Evolutionary conservation across 129 eudicot genomes (phyloP).

Genomic region (Sambucus nigra): DNA sequence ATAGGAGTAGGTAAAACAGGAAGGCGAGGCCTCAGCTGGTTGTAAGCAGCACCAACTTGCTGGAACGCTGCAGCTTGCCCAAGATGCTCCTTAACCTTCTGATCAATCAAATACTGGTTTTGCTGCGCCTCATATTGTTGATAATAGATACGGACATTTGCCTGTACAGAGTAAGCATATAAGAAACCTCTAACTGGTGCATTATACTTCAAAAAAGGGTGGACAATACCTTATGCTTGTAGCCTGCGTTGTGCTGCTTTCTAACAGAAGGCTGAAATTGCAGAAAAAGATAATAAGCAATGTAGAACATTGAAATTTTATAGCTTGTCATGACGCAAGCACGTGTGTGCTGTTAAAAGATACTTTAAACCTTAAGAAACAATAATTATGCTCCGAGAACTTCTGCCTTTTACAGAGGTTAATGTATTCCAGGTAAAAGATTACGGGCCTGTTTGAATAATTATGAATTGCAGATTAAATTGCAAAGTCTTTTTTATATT

Average conservation of each 20-base stretch:
- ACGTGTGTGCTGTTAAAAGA: too few relatives aligned
- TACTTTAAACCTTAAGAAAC: too few relatives aligned
- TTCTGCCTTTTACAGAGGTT: too few relatives aligned
- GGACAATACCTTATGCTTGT: not conserved
- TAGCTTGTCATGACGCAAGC: too few relatives aligned
- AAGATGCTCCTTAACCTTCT: constrained; percentile 86
- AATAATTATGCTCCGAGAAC: too few relatives aligned
- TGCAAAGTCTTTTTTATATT: too few relatives aligned
- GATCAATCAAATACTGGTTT: constrained; percentile 81
- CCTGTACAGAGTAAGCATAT: constrained; percentile 27
- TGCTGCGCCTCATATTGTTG: constrained; percentile 87
- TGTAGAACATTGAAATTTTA: too few relatives aligned
- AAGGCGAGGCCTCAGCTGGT: constrained; percentile 30
- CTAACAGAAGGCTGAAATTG: too few relatives aligned
- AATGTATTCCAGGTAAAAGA: too few relatives aligned
- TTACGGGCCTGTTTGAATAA: too few relatives aligned
- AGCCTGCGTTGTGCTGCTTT: not conserved
- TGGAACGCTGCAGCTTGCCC: constrained; percentile 62
- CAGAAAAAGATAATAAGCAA: too few relatives aligned
- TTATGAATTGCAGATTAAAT: too few relatives aligned
- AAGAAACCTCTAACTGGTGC: not conserved
- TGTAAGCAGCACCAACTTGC: constrained; percentile 72
- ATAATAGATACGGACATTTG: constrained; percentile 71
- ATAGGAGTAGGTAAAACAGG: constrained; percentile 58
- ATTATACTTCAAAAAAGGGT: not conserved